Percentiles rank a stretch among this genome's conserved stretches.
phyloP scores from a whole-genome alignment of 257 asterid species.

The Jacaranda mimosifolia region DNA sequence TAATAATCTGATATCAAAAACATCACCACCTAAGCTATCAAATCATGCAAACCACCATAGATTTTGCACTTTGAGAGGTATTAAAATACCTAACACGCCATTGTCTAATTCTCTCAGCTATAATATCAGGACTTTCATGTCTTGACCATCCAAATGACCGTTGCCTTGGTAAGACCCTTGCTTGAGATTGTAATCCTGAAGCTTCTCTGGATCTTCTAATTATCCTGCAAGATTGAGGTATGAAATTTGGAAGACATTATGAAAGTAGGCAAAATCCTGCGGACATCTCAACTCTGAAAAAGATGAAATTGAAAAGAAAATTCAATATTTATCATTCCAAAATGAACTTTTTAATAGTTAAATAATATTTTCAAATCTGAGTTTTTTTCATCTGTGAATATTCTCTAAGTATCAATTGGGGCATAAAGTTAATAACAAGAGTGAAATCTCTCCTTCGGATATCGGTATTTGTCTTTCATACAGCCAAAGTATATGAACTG shows the following conservation, averaged over 20 bases:
- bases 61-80: neutral
- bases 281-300: neutral
- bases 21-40: neutral
- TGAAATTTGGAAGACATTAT: neutral
- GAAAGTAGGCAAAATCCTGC: neutral
- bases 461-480: neutral
- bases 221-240: constrained; percentile 34
- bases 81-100: constrained; percentile 64
- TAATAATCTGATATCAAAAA: neutral
- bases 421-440: neutral
- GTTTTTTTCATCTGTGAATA: neutral
- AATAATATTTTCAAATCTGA: neutral
- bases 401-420: neutral
- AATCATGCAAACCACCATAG: neutral
- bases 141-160: constrained; percentile 46
- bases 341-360: neutral
- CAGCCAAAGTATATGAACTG: neutral
- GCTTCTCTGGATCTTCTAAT: constrained; percentile 43
- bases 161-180: constrained; percentile 49
- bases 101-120: constrained; percentile 47
- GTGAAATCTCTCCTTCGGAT: neutral
- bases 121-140: constrained; percentile 41
- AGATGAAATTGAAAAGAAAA: neutral
- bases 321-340: neutral
- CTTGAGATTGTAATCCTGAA: constrained; percentile 25